Evolutionary conservation across 2,329 filamentous ascomycete genomes (phyloP), one percentile per base, ranked within the genome.

Genomic region (Calonectria crousiana): DNA sequence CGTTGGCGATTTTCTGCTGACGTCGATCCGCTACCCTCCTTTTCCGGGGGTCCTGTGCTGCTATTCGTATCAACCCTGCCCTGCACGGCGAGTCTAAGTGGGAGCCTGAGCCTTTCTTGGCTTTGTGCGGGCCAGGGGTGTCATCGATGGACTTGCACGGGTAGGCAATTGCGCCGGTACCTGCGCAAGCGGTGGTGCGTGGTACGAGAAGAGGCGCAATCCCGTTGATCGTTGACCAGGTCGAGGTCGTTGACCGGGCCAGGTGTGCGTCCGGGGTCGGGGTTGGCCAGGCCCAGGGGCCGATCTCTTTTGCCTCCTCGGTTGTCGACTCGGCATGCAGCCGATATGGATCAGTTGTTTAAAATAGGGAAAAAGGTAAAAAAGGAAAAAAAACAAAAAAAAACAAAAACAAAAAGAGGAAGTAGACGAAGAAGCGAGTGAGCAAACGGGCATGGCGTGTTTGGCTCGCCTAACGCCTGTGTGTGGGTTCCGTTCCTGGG

Each of bases 111-210:
- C 28, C 53, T 34, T 47, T 58, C 41, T 56, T 26, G 67, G 67
- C 67, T 62, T 36, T 36, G 4, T 32, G 30, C 44, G 30, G 44
- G n/a, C 28, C 47, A 64, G 71, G 56, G 56, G 60, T 67, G 56
- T 56, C 67, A 65, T 76, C 71, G 71, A 77, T 77, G 73, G 60
- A 72, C 74, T 60, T 74, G 72, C 36, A 69, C 70, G 74, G 69
- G 44, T 23, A 47, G 44, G 44, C 44, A 69, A 68, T 70, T 69
- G 76, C 76, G 76, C 71, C 78, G 74, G 77, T 79, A 80, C 74
- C 78, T 80, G 74, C 77, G 78, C 71, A 77, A 74, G 73, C 71
- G 76, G 76, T 78, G 73, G 44, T 47, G 23, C 44, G 53, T 58
- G 32, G 77, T 76, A 71, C 74, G 76, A 78, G 44, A 47, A 47